phyloP scores from a whole-genome alignment of 495 filamentous ascomycete genomes.

The Cairneyella variabilis region DNA sequence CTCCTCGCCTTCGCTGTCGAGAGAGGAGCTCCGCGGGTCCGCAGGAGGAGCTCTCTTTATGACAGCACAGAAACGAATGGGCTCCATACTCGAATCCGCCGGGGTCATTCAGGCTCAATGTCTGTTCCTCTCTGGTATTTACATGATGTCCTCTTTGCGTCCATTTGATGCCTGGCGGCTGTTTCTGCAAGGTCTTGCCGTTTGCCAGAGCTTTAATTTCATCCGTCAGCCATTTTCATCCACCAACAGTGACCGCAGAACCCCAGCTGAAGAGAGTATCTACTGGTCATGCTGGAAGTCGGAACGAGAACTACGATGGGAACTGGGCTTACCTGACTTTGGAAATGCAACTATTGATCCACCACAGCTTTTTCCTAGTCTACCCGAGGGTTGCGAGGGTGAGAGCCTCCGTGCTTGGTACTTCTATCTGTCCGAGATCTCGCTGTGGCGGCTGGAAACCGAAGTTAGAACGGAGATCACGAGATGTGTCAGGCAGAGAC shows the following conservation, averaged over 20 bases:
- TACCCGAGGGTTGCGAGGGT: conserved; percentile 26
- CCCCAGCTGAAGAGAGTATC: conserved; percentile 3
- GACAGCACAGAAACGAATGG: conserved; percentile 23
- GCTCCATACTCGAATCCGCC: conserved; percentile 8
- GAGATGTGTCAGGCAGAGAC: too few species aligned
- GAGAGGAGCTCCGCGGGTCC: too few species aligned
- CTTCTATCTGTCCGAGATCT: conserved; percentile 41
- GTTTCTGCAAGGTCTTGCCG: conserved; percentile 23
- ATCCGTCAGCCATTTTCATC: background rate
- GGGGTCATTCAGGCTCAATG: conserved; percentile 19
- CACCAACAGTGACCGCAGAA: background rate
- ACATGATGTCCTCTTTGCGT: conserved; percentile 14
- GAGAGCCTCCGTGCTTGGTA: conserved; percentile 33
- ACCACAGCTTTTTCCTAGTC: conserved; percentile 31
- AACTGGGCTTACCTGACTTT: background rate
- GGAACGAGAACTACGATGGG: conserved; percentile 12
- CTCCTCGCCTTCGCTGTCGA: conserved; percentile 8
- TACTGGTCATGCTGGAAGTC: conserved; percentile 22
- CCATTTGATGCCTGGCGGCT: conserved; percentile 14
- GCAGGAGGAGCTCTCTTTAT: conserved; percentile 20
- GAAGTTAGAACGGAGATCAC: conserved; percentile 17
- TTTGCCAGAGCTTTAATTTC: conserved; percentile 21
- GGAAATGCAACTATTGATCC: conserved; percentile 9
- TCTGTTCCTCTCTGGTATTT: conserved; percentile 21
- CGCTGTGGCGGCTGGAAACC: conserved; percentile 32